Percentiles rank a stretch among this genome's conserved stretches.
phyloP scores from a whole-genome alignment of 345 rosid genomes.

The Gossypium anomalum region DNA sequence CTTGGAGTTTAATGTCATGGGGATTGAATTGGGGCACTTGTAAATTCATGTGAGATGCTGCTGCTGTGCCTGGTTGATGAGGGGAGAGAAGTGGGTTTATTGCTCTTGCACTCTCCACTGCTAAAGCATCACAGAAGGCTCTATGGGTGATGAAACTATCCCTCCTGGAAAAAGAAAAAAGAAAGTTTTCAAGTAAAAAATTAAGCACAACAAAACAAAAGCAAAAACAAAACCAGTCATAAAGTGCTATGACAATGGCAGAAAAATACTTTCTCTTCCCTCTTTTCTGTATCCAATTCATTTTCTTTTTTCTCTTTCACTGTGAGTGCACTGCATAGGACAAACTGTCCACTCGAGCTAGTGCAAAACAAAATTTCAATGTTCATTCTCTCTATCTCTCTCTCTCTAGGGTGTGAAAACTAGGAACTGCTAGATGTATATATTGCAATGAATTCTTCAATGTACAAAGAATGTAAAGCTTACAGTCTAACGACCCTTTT shows the following conservation, averaged over 20 bases:
- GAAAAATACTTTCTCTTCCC: conserved; percentile 17
- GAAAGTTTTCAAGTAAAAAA: not conserved
- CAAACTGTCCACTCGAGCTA: conserved; percentile 35
- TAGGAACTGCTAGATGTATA: conserved; percentile 12
- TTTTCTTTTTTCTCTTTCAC: conserved; percentile 6
- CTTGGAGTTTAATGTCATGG: conserved; percentile 13
- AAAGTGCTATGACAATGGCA: conserved; percentile 24
- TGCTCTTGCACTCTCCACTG: conserved; percentile 64
- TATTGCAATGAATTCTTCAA: conserved; percentile 7
- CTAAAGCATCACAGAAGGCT: conserved; percentile 94
- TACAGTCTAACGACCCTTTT: conserved; percentile 15
- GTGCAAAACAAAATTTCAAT: conserved; percentile 13
- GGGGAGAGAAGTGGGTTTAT: conserved; percentile 9
- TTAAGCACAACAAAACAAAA: conserved; percentile 15
- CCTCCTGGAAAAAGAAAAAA: conserved; percentile 52
- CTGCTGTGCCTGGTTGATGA: conserved; percentile 1
- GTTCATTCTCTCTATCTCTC: not conserved
- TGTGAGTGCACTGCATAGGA: conserved; percentile 19
- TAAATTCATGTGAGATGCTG: conserved; percentile 16
- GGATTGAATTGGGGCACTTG: conserved; percentile 17
- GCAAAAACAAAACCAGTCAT: conserved; percentile 18
- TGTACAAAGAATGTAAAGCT: conserved; percentile 7
- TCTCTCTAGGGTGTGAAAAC: conserved; percentile 5
- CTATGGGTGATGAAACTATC: conserved; percentile 93
- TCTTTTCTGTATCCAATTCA: conserved; percentile 12